Conservation (phyloP, 2,329 filamentous ascomycete species). For the Endoconidiophora laricicola region DNA sequence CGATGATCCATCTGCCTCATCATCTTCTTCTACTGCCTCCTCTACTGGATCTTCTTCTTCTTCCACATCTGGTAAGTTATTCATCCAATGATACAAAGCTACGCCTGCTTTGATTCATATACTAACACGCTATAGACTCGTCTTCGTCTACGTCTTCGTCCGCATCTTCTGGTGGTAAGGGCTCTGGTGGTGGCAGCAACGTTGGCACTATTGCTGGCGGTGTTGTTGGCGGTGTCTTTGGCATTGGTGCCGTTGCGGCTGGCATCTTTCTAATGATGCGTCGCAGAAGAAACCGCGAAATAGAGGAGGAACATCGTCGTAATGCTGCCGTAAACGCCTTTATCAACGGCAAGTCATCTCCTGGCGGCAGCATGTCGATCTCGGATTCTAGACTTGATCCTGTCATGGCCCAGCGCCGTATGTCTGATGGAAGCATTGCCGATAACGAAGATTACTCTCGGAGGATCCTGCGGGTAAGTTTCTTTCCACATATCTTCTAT, state of each 20-base stretch:
- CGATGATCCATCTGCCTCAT: conserved; percentile 16
- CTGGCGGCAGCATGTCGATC: conserved; percentile 50
- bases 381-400: conserved; percentile 77
- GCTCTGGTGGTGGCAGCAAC: conserved; percentile 32
- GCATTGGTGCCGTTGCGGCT: conserved; percentile 45
- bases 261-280: conserved; percentile 60
- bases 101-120: neutral
- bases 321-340: conserved; percentile 68
- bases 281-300: conserved; percentile 55
- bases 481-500: neutral
- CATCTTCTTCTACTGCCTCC: conserved; percentile 13
- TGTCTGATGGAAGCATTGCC: conserved; percentile 90
- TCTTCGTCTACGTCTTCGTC: conserved; percentile 16
- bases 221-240: conserved; percentile 70
- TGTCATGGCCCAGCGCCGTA: conserved; percentile 63
- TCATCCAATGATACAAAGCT: neutral
- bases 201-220: conserved; percentile 76
- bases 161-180: conserved; percentile 17
- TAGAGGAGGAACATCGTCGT: conserved; percentile 71
- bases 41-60: conserved; percentile 17
- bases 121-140: neutral
- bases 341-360: conserved; percentile 46
- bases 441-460: conserved; percentile 95
- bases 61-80: conserved; percentile 8
- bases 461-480: conserved; percentile 76